Base-by-base conservation (phyloP, 2,329 filamentous ascomycete species). In the Daldinia sp. region DNA sequence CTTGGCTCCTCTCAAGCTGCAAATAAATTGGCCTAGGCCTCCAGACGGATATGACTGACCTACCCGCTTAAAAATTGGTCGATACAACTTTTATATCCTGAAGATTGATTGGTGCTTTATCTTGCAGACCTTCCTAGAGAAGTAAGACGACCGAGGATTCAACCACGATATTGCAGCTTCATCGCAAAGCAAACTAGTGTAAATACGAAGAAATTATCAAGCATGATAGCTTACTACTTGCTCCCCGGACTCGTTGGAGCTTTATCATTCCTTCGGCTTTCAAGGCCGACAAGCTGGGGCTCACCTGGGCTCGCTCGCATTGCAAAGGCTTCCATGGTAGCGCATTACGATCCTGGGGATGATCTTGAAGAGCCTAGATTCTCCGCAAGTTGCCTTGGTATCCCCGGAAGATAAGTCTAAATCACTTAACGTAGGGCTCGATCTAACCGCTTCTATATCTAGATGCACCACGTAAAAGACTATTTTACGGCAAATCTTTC, bases 71-170 rank as follows among this genome's bases (percentile, higher is more conserved):
- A 62, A 39, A 35, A 53, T 15, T 56, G 48, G 48, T 48, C 39
- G 44, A 64, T 66, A 56, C 46, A 26, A 69, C 65, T 65, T 67
- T 55, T 48, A 59, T 26, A 10, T 15, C 9, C 35, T 39, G 10
- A 33, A n/a, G 7, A 26, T 58, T 64, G 51, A 69, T 63, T 67
- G 60, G 64, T 13, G 26, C 28, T 46, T 41, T 20, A 46, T 59
- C 61, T 65, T 53, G 65, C 53, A 68, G 73, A 75, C 74, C 74
- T 75, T 75, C 74, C 74, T 74, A 74, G 63, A 74, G 69, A 61
- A 76, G 74, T 64, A 76, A 70, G 72, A 71, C 65, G 56, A 55
- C 71, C 63, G 63, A 70, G 44, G 51, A 55, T 37, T 60, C 53
- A 58, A 55, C 50, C 54, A 39, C 37, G 63, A 64, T 59, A 54